phyloP scores from a whole-genome alignment of 2,329 filamentous ascomycete genomes.

The Epichloe festucae region DNA sequence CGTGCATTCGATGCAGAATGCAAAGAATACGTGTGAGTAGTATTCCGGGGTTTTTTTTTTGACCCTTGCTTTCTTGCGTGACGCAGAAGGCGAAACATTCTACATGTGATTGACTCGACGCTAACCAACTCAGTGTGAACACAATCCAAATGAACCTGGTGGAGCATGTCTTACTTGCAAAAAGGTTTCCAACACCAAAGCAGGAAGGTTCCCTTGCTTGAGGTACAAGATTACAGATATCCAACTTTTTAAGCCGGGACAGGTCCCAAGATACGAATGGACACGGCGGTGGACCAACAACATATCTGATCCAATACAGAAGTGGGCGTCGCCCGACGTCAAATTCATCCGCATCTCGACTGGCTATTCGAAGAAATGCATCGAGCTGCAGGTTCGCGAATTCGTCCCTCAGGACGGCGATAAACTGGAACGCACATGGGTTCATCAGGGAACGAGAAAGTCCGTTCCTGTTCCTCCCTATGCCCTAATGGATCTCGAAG shows the following conservation, averaged over 20 bases:
- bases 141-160: constrained; percentile 31
- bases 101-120: not conserved
- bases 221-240: constrained; percentile 49
- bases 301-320: constrained; percentile 40
- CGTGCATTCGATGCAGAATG: constrained; percentile 48
- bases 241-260: constrained; percentile 43
- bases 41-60: not conserved
- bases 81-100: not conserved
- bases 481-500: constrained; percentile 42
- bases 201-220: constrained; percentile 42
- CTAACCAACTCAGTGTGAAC: constrained; percentile 33
- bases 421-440: constrained; percentile 41
- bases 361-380: constrained; percentile 34
- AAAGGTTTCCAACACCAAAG: constrained; percentile 32
- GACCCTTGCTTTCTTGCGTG: not conserved
- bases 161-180: constrained; percentile 41
- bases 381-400: constrained; percentile 37
- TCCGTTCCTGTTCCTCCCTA: constrained; percentile 41
- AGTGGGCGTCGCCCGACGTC: constrained; percentile 40
- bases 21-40: constrained; percentile 45
- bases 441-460: constrained; percentile 29
- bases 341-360: constrained; percentile 39
- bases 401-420: constrained; percentile 45
- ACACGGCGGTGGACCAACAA: constrained; percentile 44
- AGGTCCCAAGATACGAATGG: constrained; percentile 46